phyloP scores from a whole-genome alignment of 768 basidiomycete species.

The Pleurotus tuoliensis region DNA sequence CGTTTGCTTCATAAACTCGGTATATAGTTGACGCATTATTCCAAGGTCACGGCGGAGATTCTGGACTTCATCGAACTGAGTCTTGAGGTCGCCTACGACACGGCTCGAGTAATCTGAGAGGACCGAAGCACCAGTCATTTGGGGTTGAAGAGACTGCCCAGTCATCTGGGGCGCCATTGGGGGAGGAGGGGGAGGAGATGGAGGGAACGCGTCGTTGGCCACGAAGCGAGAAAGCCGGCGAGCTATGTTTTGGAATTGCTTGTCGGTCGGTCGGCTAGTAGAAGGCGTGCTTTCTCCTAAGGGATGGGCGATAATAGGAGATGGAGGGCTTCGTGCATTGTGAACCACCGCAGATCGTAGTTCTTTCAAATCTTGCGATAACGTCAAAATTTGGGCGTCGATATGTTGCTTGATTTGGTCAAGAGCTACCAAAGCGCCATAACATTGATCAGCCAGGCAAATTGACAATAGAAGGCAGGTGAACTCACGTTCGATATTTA shows the following conservation, averaged over 20 bases:
- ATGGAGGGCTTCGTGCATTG: constrained; percentile 49
- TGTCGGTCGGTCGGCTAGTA: constrained; percentile 66
- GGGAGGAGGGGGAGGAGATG: constrained; percentile 21
- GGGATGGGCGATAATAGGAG: constrained; percentile 45
- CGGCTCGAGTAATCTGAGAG: constrained; percentile 69
- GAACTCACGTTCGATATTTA: constrained; percentile 92
- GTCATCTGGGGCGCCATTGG: constrained; percentile 60
- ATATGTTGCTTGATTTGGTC: constrained; percentile 99
- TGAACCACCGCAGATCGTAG: constrained; percentile 62
- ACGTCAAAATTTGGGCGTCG: constrained; percentile 79
- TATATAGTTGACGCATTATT: constrained; percentile 91
- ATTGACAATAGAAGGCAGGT: background rate
- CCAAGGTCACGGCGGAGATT: constrained; percentile 91
- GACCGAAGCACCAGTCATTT: constrained; percentile 72
- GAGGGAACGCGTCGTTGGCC: constrained; percentile 30
- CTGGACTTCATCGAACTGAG: constrained; percentile 93
- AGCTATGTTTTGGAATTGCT: constrained; percentile 69
- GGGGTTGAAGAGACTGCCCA: constrained; percentile 64
- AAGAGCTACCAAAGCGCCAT: constrained; percentile 53
- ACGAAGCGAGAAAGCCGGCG: constrained; percentile 72
- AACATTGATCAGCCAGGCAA: constrained; percentile 7
- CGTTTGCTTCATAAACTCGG: constrained; percentile 89
- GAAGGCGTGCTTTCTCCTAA: constrained; percentile 65
- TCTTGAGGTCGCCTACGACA: constrained; percentile 79
- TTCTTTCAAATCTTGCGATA: constrained; percentile 90